Conservation (phyloP, 2,329 filamentous ascomycete species). For the Pleoardoris graminearum region DNA sequence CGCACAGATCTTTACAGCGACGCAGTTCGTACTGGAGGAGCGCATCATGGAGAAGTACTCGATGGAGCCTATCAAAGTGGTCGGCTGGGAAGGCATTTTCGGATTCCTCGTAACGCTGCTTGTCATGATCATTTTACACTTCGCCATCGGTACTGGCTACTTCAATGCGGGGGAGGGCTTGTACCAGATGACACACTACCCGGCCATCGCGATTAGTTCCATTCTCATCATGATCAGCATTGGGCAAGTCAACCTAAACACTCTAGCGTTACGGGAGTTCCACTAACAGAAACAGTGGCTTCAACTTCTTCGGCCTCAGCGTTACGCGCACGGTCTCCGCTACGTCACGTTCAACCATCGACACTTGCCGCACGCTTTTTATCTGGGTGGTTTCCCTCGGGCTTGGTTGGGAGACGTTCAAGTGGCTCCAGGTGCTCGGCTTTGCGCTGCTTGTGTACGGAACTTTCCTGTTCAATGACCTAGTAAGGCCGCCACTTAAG, state of each 20-base stretch:
- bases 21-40: constrained; percentile 95
- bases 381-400: constrained; percentile 96
- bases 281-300: constrained; percentile 64
- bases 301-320: constrained; percentile 97
- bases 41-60: constrained; percentile 80
- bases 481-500: constrained; percentile 80
- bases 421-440: constrained; percentile 90
- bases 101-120: constrained; percentile 79
- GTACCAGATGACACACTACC: constrained; percentile 75
- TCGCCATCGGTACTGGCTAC: constrained; percentile 77
- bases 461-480: constrained; percentile 94
- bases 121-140: constrained; percentile 79
- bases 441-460: constrained; percentile 93
- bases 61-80: constrained; percentile 85
- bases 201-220: constrained; percentile 73
- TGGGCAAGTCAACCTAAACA: constrained; percentile 64
- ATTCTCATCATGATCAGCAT: constrained; percentile 97
- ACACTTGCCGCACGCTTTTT: constrained; percentile 95
- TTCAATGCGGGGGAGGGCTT: constrained; percentile 90
- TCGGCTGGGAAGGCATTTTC: constrained; percentile 95
- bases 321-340: constrained; percentile 89
- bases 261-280: not conserved
- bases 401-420: constrained; percentile 96
- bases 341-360: constrained; percentile 92
- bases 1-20: constrained; percentile 94